A percentile compares a stretch with the other conserved stretches of the same genome.
Evolutionary conservation across 2,329 filamentous ascomycete genomes (phyloP).

Genomic region (Celoporthe dispersa): DNA sequence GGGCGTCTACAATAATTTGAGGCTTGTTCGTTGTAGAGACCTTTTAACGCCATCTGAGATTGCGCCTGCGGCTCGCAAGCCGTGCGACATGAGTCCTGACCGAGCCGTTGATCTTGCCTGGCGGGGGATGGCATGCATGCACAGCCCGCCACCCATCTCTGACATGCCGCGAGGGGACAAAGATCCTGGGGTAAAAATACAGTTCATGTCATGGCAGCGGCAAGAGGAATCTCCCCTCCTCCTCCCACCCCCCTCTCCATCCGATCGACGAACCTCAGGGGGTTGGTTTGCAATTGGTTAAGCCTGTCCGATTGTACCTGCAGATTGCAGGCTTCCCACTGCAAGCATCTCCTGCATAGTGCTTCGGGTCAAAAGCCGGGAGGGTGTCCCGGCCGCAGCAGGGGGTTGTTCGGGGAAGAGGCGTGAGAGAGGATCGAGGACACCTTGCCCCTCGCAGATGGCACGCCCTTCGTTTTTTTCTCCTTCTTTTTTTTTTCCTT

Average conservation of each 20-base stretch:
- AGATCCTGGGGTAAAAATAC: not conserved
- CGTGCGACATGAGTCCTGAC: conserved; percentile 12
- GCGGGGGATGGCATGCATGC: not conserved
- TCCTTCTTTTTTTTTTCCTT: no score
- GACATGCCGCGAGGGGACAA: not conserved
- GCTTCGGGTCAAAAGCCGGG: conserved; percentile 17
- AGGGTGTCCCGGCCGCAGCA: conserved; percentile 12
- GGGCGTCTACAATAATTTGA: conserved; percentile 6
- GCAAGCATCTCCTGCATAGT: conserved; percentile 26
- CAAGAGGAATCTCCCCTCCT: no score
- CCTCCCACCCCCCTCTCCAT: not conserved
- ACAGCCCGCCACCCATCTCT: not conserved
- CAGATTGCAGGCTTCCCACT: conserved; percentile 16
- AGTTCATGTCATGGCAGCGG: not conserved
- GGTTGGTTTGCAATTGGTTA: not conserved
- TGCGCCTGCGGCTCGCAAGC: conserved; percentile 16
- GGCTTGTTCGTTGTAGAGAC: not conserved
- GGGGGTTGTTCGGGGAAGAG: not conserved
- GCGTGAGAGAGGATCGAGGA: not conserved
- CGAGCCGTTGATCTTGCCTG: not conserved
- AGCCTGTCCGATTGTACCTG: conserved; percentile 17
- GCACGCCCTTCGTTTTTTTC: no score
- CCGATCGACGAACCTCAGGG: not conserved
- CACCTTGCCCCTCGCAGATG: no score
- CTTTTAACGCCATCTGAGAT: conserved; percentile 8